Evolutionary conservation across 768 basidiomycete species (phyloP).

Genomic region (Tricholoma flavovirens): DNA sequence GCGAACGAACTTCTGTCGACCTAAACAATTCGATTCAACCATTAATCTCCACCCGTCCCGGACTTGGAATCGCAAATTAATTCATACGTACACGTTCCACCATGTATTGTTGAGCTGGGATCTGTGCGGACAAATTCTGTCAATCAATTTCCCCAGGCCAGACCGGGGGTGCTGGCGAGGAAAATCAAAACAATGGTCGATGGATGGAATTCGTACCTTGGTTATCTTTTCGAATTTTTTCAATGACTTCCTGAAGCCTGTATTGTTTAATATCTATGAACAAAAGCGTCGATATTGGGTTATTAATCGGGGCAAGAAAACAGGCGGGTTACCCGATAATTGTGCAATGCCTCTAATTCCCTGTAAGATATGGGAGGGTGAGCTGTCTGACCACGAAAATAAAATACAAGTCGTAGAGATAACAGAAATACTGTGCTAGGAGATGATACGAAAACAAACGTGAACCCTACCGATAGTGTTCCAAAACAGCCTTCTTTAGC

Average conservation of each 20-base stretch:
- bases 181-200: too few species aligned
- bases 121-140: background rate
- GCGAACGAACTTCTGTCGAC: background rate
- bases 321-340: conserved; percentile 63
- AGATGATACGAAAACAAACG: background rate
- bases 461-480: conserved; percentile 66
- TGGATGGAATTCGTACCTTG: conserved; percentile 40
- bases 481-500: conserved; percentile 76
- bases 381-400: background rate
- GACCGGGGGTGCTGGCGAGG: too few species aligned
- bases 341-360: conserved; percentile 78
- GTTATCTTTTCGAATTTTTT: conserved; percentile 85
- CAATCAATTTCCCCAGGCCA: too few species aligned
- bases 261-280: conserved; percentile 74
- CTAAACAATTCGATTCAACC: background rate
- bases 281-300: background rate
- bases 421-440: too few species aligned
- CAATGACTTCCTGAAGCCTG: conserved; percentile 82
- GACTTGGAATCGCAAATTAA: background rate
- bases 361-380: conserved; percentile 27
- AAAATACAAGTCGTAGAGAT: too few species aligned
- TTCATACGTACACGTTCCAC: background rate
- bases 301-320: background rate
- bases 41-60: background rate
- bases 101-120: background rate